Percentiles rank a stretch among this genome's conserved stretches.
phyloP scores from a whole-genome alignment of 768 basidiomycete genomes.

The Calvatia gigantea region DNA sequence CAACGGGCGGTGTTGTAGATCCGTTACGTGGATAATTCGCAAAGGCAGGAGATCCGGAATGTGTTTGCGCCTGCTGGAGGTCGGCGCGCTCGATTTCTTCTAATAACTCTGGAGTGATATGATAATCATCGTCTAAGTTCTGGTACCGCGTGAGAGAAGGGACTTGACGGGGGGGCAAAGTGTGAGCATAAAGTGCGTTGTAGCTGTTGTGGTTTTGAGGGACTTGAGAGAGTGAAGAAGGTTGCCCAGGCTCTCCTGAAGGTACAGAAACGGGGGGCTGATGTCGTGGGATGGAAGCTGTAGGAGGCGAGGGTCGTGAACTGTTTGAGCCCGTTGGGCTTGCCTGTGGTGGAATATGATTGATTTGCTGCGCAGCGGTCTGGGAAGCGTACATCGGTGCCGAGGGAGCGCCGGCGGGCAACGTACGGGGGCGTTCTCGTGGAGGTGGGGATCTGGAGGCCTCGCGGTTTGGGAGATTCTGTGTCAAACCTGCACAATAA shows the following conservation, averaged over 20 bases:
- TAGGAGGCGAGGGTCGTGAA: constrained; percentile 36
- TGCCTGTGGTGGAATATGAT: constrained; percentile 37
- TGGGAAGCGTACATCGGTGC: constrained; percentile 43
- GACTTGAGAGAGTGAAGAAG: constrained; percentile 28
- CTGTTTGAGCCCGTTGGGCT: constrained; percentile 42
- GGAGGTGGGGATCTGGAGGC: constrained; percentile 47
- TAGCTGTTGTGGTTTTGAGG: constrained; percentile 29
- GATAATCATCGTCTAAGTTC: constrained; percentile 53
- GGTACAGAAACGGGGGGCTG: constrained; percentile 18
- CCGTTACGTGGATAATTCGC: constrained; percentile 24
- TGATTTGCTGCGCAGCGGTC: constrained; percentile 37
- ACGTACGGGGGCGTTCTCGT: constrained; percentile 51
- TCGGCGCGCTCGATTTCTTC: constrained; percentile 74
- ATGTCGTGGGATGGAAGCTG: constrained; percentile 41
- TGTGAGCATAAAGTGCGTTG: constrained; percentile 57
- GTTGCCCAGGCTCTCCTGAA: neutral
- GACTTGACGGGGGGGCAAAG: constrained; percentile 52
- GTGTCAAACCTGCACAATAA: constrained; percentile 33
- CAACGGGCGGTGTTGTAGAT: constrained; percentile 45
- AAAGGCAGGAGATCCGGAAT: constrained; percentile 33
- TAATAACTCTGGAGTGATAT: constrained; percentile 67
- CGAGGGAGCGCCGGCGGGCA: constrained; percentile 60
- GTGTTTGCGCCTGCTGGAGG: constrained; percentile 52
- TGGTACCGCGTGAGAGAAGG: constrained; percentile 58
- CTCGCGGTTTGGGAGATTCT: constrained; percentile 39